Percentiles rank a stretch among this genome's conserved stretches.
These are phyloP conservation scores for Termitomyces sp. DNA, from an alignment of 768 basidiomycete genomes.

Conservation along the genomic window DNA sequence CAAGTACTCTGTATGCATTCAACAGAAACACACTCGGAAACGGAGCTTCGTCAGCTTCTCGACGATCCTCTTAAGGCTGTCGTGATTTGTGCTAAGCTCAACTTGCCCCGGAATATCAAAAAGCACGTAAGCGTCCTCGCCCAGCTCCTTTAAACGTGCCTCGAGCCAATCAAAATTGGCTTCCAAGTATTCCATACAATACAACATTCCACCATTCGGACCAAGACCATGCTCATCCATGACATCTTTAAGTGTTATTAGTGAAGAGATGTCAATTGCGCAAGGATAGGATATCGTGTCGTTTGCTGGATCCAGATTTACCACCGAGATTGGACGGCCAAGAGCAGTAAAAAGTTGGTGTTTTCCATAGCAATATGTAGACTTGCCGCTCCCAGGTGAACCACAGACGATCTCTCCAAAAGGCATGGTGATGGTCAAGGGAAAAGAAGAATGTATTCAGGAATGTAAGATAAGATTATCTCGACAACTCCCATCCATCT, in stretches of 20 bases:
- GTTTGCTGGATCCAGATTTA: constrained; percentile 97
- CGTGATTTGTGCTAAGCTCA: constrained; percentile 94
- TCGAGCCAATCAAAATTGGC: constrained; percentile 91
- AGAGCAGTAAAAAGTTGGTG: constrained; percentile 87
- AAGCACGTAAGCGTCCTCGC: constrained; percentile 77
- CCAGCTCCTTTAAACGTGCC: constrained; percentile 59
- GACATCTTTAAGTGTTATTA: constrained; percentile 84
- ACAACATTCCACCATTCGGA: constrained; percentile 95
- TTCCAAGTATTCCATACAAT: constrained; percentile 96
- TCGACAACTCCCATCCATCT: constrained; percentile 1
- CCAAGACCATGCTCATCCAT: constrained; percentile 85
- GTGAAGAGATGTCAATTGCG: constrained; percentile 75
- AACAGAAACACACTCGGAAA: constrained; percentile 67
- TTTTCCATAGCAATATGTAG: constrained; percentile 86
- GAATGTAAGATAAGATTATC: too few relatives aligned
- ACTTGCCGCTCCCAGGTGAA: constrained; percentile 84
- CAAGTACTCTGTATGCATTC: not conserved
- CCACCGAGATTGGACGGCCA: constrained; percentile 78
- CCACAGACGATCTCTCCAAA: constrained; percentile 88
- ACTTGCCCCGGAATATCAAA: constrained; percentile 98
- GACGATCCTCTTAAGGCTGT: constrained; percentile 80
- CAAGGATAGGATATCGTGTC: constrained; percentile 89
- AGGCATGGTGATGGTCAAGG: constrained; percentile 49
- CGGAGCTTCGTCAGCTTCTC: constrained; percentile 66
- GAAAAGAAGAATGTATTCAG: not conserved